Conservation (phyloP, 805 yeast genomes). For the Danielia reshetovae region DNA sequence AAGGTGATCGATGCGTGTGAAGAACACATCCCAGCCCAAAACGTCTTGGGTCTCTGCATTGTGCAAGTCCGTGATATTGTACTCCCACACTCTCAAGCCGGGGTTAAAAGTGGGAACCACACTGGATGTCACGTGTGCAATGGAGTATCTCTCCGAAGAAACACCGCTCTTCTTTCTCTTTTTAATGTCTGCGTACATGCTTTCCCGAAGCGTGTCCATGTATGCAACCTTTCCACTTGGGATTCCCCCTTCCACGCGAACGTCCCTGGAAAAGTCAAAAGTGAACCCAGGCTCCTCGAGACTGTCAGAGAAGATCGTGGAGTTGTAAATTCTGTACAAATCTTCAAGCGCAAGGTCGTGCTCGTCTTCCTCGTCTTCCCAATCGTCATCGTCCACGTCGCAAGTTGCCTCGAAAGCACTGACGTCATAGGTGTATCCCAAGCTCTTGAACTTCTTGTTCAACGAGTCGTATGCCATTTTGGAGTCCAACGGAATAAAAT, state of each 20-base stretch:
- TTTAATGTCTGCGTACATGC: constrained; percentile 47
- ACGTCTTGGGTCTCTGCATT: constrained; percentile 13
- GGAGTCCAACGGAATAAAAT: constrained; percentile 74
- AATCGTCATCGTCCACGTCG: constrained; percentile 1
- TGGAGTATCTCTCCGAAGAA: constrained; percentile 56
- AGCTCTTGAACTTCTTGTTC: constrained; percentile 11
- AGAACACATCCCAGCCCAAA: constrained; percentile 60
- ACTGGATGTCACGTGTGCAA: constrained; percentile 68
- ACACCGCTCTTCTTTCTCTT: constrained; percentile 40
- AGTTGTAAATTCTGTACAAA: constrained; percentile 3
- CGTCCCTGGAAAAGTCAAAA: constrained; percentile 19
- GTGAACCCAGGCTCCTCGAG: constrained; percentile 13
- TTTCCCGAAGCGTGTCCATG: constrained; percentile 53
- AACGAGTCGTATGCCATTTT: constrained; percentile 60
- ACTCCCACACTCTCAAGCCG: constrained; percentile 82
- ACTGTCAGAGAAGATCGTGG: constrained; percentile 7
- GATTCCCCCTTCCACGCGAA: constrained; percentile 51
- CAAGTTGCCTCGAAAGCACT: constrained; percentile 13
- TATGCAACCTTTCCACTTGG: constrained; percentile 66
- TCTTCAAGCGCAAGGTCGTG: constrained; percentile 6
- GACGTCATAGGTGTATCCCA: constrained; percentile 11
- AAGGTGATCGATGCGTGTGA: constrained; percentile 24
- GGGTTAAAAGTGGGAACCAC: constrained; percentile 85
- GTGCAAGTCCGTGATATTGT: constrained; percentile 60
- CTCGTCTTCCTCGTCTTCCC: neutral